phyloP scores from a whole-genome alignment of 2,329 filamentous ascomycete species.

The Phaeosphaeriaceae sp. region DNA sequence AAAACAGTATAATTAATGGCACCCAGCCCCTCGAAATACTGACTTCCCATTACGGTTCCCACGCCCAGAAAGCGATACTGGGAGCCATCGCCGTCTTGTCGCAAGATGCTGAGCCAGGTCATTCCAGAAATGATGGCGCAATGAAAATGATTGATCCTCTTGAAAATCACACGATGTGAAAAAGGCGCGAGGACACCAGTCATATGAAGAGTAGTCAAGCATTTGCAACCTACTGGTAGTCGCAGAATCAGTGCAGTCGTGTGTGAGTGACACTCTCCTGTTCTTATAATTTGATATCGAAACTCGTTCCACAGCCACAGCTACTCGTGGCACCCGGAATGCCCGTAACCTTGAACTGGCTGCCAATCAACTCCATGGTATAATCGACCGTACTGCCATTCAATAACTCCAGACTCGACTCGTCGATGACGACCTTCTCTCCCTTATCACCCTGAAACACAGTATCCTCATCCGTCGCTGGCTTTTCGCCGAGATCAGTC shows the following conservation, averaged over 20 bases:
- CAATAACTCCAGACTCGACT: slow-evolving; percentile 83
- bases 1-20: neutral
- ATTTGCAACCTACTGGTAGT: too few relatives aligned
- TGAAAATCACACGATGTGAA: too few relatives aligned
- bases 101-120: too few relatives aligned
- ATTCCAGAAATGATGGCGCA: too few relatives aligned
- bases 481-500: slow-evolving; percentile 63
- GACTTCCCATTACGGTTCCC: neutral
- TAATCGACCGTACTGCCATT: slow-evolving; percentile 96
- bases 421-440: slow-evolving; percentile 89
- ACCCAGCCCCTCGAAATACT: too few relatives aligned
- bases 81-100: too few relatives aligned
- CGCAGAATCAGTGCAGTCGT: too few relatives aligned
- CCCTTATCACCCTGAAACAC: slow-evolving; percentile 74
- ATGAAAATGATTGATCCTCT: too few relatives aligned
- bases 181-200: too few relatives aligned
- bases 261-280: too few relatives aligned
- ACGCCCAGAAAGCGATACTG: neutral
- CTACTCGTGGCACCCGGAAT: slow-evolving; percentile 92
- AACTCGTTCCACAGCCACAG: slow-evolving; percentile 96
- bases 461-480: slow-evolving; percentile 75
- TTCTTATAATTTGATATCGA: slow-evolving; percentile 79
- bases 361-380: slow-evolving; percentile 92
- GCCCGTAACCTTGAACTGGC: slow-evolving; percentile 95
- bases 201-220: too few relatives aligned